Evolutionary conservation across 129 eudicot species (phyloP).

Genomic region (Deinandra increscens): DNA sequence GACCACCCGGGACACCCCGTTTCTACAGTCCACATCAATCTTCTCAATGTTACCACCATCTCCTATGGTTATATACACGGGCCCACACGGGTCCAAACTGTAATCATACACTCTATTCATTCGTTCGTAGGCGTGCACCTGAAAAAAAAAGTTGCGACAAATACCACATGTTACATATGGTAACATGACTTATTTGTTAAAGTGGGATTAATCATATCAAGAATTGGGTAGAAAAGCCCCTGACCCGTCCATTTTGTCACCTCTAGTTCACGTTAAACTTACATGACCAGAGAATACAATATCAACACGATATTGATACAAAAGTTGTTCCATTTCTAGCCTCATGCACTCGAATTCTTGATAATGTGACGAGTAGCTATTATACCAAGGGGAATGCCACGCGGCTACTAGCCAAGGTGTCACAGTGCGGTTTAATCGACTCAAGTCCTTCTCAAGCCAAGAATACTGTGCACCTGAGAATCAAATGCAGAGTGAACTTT

Average conservation of each 20-base stretch:
- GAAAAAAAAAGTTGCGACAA: conserved; percentile 11
- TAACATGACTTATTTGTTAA: background rate
- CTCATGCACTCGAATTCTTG: conserved; percentile 96
- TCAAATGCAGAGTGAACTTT: too few species aligned
- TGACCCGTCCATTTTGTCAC: background rate
- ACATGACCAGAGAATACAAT: conserved; percentile 91
- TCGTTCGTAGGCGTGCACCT: conserved; percentile 96
- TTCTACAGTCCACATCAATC: conserved; percentile 75
- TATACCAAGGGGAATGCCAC: conserved; percentile 98
- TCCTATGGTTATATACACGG: conserved; percentile 80
- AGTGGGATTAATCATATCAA: too few species aligned
- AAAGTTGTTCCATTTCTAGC: conserved; percentile 67
- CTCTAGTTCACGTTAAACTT: conserved; percentile 33
- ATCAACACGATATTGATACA: conserved; percentile 60
- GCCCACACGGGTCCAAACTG: conserved; percentile 75
- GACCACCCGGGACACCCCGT: too few species aligned
- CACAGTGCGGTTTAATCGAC: conserved; percentile 48
- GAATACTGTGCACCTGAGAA: conserved; percentile 64
- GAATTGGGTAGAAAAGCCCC: background rate
- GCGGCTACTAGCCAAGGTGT: conserved; percentile 94
- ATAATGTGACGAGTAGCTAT: conserved; percentile 88
- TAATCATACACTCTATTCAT: conserved; percentile 85
- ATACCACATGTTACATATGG: background rate
- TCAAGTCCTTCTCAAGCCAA: conserved; percentile 70
- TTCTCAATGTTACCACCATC: conserved; percentile 92